These are phyloP conservation scores for Leucocoprinus birnbaumii DNA, from an alignment of 768 basidiomycete species.

Conservation along the genomic window DNA sequence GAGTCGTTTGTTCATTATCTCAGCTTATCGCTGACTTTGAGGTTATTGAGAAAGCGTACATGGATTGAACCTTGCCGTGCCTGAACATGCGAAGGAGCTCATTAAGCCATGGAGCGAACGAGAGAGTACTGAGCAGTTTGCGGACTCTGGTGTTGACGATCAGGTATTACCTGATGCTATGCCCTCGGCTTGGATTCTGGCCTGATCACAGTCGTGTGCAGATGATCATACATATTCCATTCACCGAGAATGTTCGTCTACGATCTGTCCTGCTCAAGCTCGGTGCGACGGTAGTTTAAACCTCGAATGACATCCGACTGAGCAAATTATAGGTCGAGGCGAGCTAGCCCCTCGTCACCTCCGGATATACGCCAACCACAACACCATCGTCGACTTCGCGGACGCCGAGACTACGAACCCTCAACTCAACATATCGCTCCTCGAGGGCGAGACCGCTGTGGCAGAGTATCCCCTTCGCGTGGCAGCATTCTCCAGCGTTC, in stretches of 20 bases:
- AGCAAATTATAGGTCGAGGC: too few species aligned
- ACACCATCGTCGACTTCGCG: slow-evolving; percentile 73
- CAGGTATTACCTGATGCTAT: slow-evolving; percentile 46
- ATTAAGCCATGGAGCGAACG: slow-evolving; percentile 84
- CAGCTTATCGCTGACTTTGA: slow-evolving; percentile 15
- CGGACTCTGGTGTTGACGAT: slow-evolving; percentile 82
- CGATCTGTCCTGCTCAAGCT: slow-evolving; percentile 74
- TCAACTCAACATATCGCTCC: slow-evolving; percentile 66
- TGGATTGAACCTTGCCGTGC: slow-evolving; percentile 77
- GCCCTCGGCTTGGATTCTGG: not conserved
- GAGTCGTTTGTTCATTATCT: slow-evolving; percentile 24
- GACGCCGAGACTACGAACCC: slow-evolving; percentile 70
- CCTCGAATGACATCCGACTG: too few species aligned
- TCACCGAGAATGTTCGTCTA: slow-evolving; percentile 73
- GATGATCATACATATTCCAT: slow-evolving; percentile 82
- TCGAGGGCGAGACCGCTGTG: slow-evolving; percentile 66
- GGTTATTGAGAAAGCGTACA: slow-evolving; percentile 55
- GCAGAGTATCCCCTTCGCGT: slow-evolving; percentile 77
- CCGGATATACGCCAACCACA: slow-evolving; percentile 70
- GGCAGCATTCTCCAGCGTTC: slow-evolving; percentile 74
- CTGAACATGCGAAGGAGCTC: slow-evolving; percentile 72
- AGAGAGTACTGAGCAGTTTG: slow-evolving; percentile 61
- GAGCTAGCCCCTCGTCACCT: slow-evolving; percentile 74
- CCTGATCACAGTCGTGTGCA: slow-evolving; percentile 24
- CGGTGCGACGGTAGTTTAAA: too few species aligned